Percentiles rank a stretch among this genome's conserved stretches.
Evolutionary conservation across 2,329 filamentous ascomycete genomes (phyloP).

Genomic region (Penicillium sp.): DNA sequence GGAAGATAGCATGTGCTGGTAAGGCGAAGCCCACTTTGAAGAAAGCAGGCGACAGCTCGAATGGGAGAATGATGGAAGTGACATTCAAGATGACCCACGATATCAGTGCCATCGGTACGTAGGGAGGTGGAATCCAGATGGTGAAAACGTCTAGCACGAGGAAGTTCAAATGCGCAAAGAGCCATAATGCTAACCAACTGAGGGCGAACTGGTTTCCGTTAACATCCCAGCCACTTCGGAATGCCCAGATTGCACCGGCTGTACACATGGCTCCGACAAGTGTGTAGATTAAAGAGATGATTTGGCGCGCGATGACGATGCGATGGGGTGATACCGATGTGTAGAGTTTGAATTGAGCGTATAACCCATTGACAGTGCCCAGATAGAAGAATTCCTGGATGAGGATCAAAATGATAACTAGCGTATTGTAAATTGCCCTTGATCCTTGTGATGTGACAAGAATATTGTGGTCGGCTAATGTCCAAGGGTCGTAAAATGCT

Average conservation of each 20-base stretch:
- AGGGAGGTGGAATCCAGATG: constrained; percentile 41
- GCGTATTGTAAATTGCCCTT: constrained; percentile 48
- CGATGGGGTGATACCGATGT: constrained; percentile 28
- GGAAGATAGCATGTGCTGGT: constrained; percentile 45
- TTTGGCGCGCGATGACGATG: constrained; percentile 37
- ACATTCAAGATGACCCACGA: constrained; percentile 49
- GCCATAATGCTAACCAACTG: constrained; percentile 48
- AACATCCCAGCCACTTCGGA: constrained; percentile 44
- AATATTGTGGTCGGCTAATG: constrained; percentile 38
- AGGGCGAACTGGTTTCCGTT: constrained; percentile 43
- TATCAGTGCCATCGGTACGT: constrained; percentile 48
- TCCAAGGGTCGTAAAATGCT: constrained; percentile 43
- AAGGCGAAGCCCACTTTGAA: constrained; percentile 44
- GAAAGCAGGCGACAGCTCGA: constrained; percentile 46
- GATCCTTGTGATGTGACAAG: constrained; percentile 45
- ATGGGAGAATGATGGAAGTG: constrained; percentile 44
- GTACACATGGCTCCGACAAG: constrained; percentile 44
- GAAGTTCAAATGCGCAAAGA: constrained; percentile 49
- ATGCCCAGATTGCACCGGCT: constrained; percentile 48
- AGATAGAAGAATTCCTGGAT: constrained; percentile 53
- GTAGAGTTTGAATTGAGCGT: constrained; percentile 41
- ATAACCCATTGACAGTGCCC: constrained; percentile 48
- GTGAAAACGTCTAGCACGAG: constrained; percentile 48
- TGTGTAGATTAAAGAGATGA: constrained; percentile 41
- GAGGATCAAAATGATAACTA: constrained; percentile 48